These are phyloP conservation scores for Globisporangium camurandrum DNA, from an alignment of 352 stramenopile species.

Conservation along the genomic window DNA sequence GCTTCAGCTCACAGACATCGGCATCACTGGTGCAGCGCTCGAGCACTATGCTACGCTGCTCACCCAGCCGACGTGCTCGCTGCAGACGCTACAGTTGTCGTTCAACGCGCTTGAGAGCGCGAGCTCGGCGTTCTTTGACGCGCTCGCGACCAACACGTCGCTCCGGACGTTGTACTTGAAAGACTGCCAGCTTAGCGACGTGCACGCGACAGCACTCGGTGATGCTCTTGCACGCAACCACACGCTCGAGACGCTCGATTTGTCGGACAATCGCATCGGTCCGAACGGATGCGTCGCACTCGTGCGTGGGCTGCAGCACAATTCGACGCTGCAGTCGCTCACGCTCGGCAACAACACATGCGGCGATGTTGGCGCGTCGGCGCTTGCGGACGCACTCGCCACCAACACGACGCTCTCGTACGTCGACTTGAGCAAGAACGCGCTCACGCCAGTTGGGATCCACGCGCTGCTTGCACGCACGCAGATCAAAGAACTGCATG, in stretches of 20 bases:
- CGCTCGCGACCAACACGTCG: constrained; percentile 49
- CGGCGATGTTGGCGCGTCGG: constrained; percentile 34
- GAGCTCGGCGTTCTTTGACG: constrained; percentile 41
- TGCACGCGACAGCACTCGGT: constrained; percentile 28
- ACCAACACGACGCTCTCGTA: constrained; percentile 34
- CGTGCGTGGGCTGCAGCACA: constrained; percentile 32
- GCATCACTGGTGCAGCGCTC: constrained; percentile 36
- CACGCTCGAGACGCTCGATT: constrained; percentile 45
- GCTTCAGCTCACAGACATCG: constrained; percentile 40
- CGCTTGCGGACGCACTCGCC: constrained; percentile 27
- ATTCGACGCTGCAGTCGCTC: constrained; percentile 36
- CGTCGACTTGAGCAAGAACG: constrained; percentile 69
- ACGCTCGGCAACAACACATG: constrained; percentile 57
- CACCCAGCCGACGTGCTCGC: constrained; percentile 29
- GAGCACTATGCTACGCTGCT: constrained; percentile 37
- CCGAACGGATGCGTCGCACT: constrained; percentile 24
- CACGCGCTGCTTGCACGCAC: constrained; percentile 31
- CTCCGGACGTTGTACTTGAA: constrained; percentile 59
- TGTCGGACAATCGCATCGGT: constrained; percentile 65
- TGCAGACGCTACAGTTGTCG: constrained; percentile 57
- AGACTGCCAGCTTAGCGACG: constrained; percentile 49
- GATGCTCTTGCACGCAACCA: constrained; percentile 37
- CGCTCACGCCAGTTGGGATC: constrained; percentile 41
- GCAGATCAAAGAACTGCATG: constrained; percentile 43
- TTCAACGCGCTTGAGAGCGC: constrained; percentile 50